These are phyloP conservation scores for Artemisia annua DNA, from an alignment of 129 eudicot genomes.

Conservation along the genomic window DNA sequence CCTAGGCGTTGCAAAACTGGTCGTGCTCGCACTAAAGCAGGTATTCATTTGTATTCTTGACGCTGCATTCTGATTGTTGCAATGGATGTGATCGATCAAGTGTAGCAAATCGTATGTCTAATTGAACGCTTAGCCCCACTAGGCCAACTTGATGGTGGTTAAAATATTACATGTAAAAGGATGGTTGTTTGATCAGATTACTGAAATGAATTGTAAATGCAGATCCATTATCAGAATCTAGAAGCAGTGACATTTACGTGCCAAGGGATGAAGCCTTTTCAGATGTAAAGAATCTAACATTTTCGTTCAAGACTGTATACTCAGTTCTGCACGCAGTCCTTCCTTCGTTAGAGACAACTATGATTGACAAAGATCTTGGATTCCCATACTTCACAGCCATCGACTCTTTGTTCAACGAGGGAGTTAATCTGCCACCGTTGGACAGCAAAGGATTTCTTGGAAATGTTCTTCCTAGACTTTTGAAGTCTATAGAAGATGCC, in stretches of 20 bases:
- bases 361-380: conserved; percentile 41
- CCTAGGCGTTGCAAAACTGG: conserved; percentile 95
- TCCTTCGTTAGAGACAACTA: conserved; percentile 41
- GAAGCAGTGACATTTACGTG: conserved; percentile 49
- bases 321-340: conserved; percentile 57
- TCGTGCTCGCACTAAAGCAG: conserved; percentile 42
- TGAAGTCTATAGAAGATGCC: conserved; percentile 38
- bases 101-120: too few relatives aligned
- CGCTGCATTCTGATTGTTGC: not conserved
- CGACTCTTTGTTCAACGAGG: conserved; percentile 57
- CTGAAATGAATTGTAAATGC: conserved; percentile 2
- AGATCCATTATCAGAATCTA: conserved; percentile 61
- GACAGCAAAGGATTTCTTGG: conserved; percentile 20
- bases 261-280: conserved; percentile 84
- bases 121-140: too few relatives aligned
- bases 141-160: too few relatives aligned
- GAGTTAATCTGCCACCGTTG: conserved; percentile 34
- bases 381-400: conserved; percentile 68
- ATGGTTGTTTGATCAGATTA: not conserved
- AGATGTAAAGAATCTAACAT: conserved; percentile 45
- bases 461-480: conserved; percentile 46
- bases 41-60: conserved; percentile 5
- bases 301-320: conserved; percentile 43
- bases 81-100: too few relatives aligned
- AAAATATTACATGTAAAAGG: not conserved